Evolutionary conservation across 176 grass and related monocot genomes (phyloP).

Genomic region (Paspalum vaginatum): DNA sequence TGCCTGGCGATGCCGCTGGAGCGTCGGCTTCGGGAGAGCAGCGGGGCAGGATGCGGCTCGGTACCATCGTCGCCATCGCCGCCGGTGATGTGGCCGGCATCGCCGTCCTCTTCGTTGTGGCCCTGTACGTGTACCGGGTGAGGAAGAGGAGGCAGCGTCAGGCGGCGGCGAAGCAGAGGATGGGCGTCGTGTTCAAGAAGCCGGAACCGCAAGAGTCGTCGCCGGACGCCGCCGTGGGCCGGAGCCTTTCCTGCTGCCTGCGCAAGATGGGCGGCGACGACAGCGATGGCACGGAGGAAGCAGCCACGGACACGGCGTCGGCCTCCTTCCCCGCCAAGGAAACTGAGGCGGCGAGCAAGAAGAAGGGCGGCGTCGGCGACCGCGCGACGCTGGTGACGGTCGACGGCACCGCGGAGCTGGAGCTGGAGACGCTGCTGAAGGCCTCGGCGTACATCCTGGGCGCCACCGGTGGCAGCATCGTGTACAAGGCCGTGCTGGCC

Average conservation of each 20-base stretch:
- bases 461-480: constrained; percentile 65
- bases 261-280: constrained; percentile 60
- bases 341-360: neutral
- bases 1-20: neutral
- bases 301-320: constrained; percentile 61
- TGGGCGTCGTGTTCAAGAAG: constrained; percentile 53
- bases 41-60: constrained; percentile 36
- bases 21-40: constrained; percentile 22
- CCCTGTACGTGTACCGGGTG: constrained; percentile 69
- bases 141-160: constrained; percentile 58
- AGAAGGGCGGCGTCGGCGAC: constrained; percentile 38
- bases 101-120: constrained; percentile 50
- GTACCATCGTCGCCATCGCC: constrained; percentile 61
- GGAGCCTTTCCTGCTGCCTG: constrained; percentile 69
- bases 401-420: constrained; percentile 62
- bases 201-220: constrained; percentile 44
- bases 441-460: constrained; percentile 87
- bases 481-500: constrained; percentile 86
- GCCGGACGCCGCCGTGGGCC: constrained; percentile 16
- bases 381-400: constrained; percentile 64
- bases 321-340: constrained; percentile 53
- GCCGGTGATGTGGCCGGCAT: constrained; percentile 69
- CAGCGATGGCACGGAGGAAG: constrained; percentile 56
- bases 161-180: constrained; percentile 43
- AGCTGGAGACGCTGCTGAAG: constrained; percentile 86